Percentiles rank a stretch among this genome's conserved stretches.
These are phyloP conservation scores for Leptographium flavum DNA, from an alignment of 2,329 filamentous ascomycete genomes.

Conservation along the genomic window DNA sequence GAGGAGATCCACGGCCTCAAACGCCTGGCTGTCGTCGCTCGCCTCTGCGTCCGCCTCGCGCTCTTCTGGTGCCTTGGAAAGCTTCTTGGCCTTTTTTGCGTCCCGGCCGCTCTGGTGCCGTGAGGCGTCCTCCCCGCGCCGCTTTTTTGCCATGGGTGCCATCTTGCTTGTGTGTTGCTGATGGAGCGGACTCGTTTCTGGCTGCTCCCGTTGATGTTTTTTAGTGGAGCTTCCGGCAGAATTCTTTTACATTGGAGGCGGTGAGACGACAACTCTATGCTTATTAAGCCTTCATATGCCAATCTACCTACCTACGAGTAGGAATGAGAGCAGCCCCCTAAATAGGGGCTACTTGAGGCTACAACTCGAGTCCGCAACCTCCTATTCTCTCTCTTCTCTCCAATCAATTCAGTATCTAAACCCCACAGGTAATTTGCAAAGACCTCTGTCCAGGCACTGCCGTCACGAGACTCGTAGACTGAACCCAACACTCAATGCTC, in stretches of 20 bases:
- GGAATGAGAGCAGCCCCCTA: no score
- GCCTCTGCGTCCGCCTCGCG: conserved; percentile 28
- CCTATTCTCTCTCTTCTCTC: no score
- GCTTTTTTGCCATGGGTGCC: conserved; percentile 1
- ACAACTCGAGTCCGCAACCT: no score
- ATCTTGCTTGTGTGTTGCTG: neutral
- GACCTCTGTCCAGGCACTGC: no score
- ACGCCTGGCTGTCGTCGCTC: conserved; percentile 24
- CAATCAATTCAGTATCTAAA: no score
- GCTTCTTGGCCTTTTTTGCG: conserved; percentile 13
- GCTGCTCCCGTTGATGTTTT: neutral
- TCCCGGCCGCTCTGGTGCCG: neutral
- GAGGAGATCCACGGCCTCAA: conserved; percentile 37
- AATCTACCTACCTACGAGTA: no score
- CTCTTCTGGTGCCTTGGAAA: conserved; percentile 32
- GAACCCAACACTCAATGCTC: no score
- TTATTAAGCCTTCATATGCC: no score
- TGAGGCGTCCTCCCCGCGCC: conserved; percentile 2
- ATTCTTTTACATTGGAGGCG: neutral
- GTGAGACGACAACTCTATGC: neutral
- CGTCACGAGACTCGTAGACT: no score
- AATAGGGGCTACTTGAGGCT: no score
- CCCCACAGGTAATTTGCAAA: no score
- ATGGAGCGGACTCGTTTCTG: neutral
- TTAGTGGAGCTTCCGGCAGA: conserved; percentile 2